Evolutionary conservation across 2,329 filamentous ascomycete species (phyloP).

Genomic region (Berkeleyomyces rouxiae): DNA sequence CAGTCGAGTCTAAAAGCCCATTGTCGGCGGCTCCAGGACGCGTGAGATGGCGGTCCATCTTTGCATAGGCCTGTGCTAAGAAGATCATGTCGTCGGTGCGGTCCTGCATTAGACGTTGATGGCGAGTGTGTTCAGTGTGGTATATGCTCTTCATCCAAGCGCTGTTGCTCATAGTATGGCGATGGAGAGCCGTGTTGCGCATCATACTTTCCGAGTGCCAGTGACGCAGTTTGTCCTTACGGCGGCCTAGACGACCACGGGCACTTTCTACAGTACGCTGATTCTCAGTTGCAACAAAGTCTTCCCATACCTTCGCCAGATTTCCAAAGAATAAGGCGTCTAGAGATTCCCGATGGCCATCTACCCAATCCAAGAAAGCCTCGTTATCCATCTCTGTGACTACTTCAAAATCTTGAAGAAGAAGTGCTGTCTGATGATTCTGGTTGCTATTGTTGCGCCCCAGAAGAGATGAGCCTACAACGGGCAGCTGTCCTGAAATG

Average conservation of each 20-base stretch:
- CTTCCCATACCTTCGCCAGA: slow-evolving; percentile 72
- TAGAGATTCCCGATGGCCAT: slow-evolving; percentile 60
- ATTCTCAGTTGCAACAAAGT: slow-evolving; percentile 73
- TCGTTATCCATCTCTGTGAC: slow-evolving; percentile 80
- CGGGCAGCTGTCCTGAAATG: slow-evolving; percentile 28
- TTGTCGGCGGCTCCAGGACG: slow-evolving; percentile 48
- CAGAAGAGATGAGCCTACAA: background rate
- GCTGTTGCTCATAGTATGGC: slow-evolving; percentile 73
- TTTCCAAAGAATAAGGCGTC: slow-evolving; percentile 69
- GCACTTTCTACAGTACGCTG: slow-evolving; percentile 60
- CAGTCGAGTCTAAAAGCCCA: slow-evolving; percentile 34
- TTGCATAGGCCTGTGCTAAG: slow-evolving; percentile 56
- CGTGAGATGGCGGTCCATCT: slow-evolving; percentile 61
- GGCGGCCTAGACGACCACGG: slow-evolving; percentile 50
- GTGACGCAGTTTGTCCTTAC: slow-evolving; percentile 64
- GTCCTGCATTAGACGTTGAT: slow-evolving; percentile 77
- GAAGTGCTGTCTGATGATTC: background rate
- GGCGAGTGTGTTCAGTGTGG: slow-evolving; percentile 77
- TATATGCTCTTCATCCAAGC: slow-evolving; percentile 96
- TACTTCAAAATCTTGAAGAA: slow-evolving; percentile 54
- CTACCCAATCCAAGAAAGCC: slow-evolving; percentile 75
- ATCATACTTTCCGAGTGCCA: slow-evolving; percentile 58
- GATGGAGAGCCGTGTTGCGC: slow-evolving; percentile 54
- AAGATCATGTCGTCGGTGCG: slow-evolving; percentile 80
- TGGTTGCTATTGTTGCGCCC: slow-evolving; percentile 1